Base-by-base conservation (phyloP, 2,329 filamentous ascomycete genomes). In the Penicillium concentricum region DNA sequence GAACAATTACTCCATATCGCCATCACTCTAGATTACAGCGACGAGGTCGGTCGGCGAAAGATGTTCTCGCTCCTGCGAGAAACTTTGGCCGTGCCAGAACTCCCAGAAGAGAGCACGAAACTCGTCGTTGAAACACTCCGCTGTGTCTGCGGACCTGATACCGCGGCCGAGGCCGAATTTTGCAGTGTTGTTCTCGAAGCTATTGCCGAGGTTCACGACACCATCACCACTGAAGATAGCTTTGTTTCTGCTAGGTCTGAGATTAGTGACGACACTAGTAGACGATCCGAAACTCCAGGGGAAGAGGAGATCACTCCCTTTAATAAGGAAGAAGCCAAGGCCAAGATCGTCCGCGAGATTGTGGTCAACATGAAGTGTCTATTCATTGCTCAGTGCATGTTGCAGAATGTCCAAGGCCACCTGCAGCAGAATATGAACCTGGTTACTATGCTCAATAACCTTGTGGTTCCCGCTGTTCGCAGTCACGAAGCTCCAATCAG, bases 331-430 rank as follows among this genome's bases (percentile, higher is more conserved):
- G 83, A 85, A 63, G 81, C 81, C 45, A 95, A 92, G 77, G 91
- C 90, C 1, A 86, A 77, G 63, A 65, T 77, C 24, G 64, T 97
- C 63, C 87, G 86, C 63, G 92, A 97, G 76, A 94, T 97, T 70
- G 87, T 97, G 79, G 89, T 97, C 73, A 97, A 97, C 79, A 92
- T 97, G 85, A 97, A 97, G 77, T 97, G 94, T 74, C 82, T 99
- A 60, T 90, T 97, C 71, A 97, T 99, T 64, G 92, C 95, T 26
- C 91, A 97, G 74, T 97, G 92, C 80, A 96, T 97, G 90, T 83
- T 99, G 50, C 87, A 95, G 70, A 96, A 97, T 69, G 91, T 99
- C 10, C 84, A 90, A 51, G 91, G 91, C 59, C 90, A 90, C 68
- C 80, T 97, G 37, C 92, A 97, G 74, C 85, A 92, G 64, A 96